Evolutionary conservation across 192 early-diverging fungal genomes (phyloP), one percentile per base, ranked within the genome.

Genomic region (Coemansia sp.): DNA sequence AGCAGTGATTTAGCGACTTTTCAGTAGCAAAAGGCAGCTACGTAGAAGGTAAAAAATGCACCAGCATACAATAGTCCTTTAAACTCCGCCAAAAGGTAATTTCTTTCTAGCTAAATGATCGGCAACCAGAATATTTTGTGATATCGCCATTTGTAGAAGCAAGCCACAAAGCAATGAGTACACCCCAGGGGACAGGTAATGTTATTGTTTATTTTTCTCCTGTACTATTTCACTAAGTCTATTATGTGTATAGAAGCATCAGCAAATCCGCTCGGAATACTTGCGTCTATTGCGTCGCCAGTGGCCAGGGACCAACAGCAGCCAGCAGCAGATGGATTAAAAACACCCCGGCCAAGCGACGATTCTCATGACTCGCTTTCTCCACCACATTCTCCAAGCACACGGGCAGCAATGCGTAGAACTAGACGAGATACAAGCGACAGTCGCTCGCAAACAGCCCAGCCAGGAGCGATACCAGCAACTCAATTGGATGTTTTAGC

Each of bases 401-500:
- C 57, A 12, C 64, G 56, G n/a, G 75, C 75, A 2, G 65, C 55
- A n/a, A 57, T 49, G 46, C 75, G 62, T 10, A 61, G 39, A 38
- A 44, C 28, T 49, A 59, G 21, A n/a, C 46, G 57, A 3, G 57
- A 49, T 35, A 21, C 18, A 10, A 45, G 43, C 11, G 37, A 23
- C 1, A 30, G 13, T 50, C 59, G 36, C 8, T 47, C 61, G 33
- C 33, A 10, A 9, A 10, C 33, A 2, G 5, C 16, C 16, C 59
- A 50, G 23, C 50, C 57, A 1, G 23, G 53, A 6, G 68, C 68
- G 9, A 67, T 67, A 26, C 74, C 68, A 7, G 68, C 75, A 3
- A 71, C 68, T 7, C 75, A 78, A 55, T 61, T 78, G 2, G 75
- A 78, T 10, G 75, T 78, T 1, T 40, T 78, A 37, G 75, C 75